Evolutionary conservation across 2,329 filamentous ascomycete genomes (phyloP).

Genomic region (Nemania sp.): DNA sequence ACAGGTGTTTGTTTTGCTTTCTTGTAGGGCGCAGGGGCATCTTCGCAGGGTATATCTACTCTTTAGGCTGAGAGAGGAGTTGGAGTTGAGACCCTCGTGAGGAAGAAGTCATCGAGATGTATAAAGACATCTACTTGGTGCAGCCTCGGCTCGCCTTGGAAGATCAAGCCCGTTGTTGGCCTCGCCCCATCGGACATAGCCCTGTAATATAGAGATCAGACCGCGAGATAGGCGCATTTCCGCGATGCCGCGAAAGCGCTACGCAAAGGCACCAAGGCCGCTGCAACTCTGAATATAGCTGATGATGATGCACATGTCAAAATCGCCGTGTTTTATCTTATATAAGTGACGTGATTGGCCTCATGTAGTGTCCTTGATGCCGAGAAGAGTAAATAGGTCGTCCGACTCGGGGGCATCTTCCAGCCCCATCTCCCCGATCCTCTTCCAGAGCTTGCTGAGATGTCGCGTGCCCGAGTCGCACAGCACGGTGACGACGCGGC

Average conservation of each 20-base stretch:
- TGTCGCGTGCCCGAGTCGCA: constrained; percentile 85
- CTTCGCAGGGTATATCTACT: too few species aligned
- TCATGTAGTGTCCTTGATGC: constrained; percentile 43
- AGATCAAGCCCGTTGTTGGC: neutral
- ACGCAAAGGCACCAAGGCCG: constrained; percentile 3
- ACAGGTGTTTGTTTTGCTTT: constrained; percentile 28
- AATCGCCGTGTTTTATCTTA: too few species aligned
- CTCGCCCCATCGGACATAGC: constrained; percentile 6
- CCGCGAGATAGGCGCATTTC: constrained; percentile 9
- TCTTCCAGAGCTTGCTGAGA: constrained; percentile 83
- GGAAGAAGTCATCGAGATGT: constrained; percentile 17
- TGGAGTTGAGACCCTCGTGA: constrained; percentile 12
- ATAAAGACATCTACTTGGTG: constrained; percentile 10
- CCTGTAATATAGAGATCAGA: constrained; percentile 25
- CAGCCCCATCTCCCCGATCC: constrained; percentile 69
- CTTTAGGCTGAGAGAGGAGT: too few species aligned
- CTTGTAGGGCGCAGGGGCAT: neutral
- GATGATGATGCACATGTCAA: constrained; percentile 14
- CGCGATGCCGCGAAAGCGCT: constrained; percentile 4
- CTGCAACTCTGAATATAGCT: constrained; percentile 15
- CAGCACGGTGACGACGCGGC: constrained; percentile 78
- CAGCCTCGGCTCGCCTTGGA: constrained; percentile 15
- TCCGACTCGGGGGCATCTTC: constrained; percentile 58
- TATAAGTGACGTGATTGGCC: neutral
- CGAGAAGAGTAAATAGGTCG: constrained; percentile 57